These are phyloP conservation scores for Chalciporus sphaerocephalus DNA, from an alignment of 768 basidiomycete genomes.

Conservation along the genomic window DNA sequence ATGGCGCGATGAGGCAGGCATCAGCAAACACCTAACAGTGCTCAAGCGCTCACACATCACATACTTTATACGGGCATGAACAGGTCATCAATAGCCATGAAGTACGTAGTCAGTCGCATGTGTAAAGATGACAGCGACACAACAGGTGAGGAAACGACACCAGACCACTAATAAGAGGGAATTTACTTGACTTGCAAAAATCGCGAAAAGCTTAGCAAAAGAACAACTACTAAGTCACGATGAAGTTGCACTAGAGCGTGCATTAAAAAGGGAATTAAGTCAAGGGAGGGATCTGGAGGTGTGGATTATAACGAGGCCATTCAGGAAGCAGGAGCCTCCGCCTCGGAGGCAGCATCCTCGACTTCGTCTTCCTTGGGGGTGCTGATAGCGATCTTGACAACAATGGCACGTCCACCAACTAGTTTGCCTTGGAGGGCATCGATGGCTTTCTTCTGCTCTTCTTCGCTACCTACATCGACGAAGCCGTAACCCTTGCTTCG, in stretches of 20 bases:
- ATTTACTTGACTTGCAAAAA: constrained; percentile 33
- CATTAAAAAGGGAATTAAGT: constrained; percentile 27
- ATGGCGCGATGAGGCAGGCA: constrained; percentile 33
- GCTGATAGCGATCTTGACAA: constrained; percentile 95
- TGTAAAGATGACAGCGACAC: constrained; percentile 28
- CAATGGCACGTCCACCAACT: constrained; percentile 77
- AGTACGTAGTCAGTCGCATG: constrained; percentile 27
- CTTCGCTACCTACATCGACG: constrained; percentile 88
- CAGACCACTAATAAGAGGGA: constrained; percentile 37
- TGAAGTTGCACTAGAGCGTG: constrained; percentile 22
- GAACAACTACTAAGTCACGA: constrained; percentile 33
- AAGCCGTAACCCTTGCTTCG: constrained; percentile 98
- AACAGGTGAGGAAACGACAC: constrained; percentile 40
- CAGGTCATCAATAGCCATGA: constrained; percentile 27
- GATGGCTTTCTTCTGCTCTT: constrained; percentile 89
- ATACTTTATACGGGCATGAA: constrained; percentile 13
- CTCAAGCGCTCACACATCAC: constrained; percentile 3
- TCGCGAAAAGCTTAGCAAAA: constrained; percentile 36
- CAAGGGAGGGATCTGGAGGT: constrained; percentile 22
- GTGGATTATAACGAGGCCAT: constrained; percentile 10
- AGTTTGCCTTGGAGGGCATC: constrained; percentile 83
- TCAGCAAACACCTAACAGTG: constrained; percentile 22
- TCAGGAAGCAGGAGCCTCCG: constrained; percentile 28
- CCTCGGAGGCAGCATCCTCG: constrained; percentile 35
- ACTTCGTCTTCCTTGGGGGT: constrained; percentile 57